A percentile compares a stretch with the other conserved stretches of the same genome.
These are phyloP conservation scores for Cinnamomum chago DNA, from an alignment of 164 flowering plant species.

Conservation along the genomic window DNA sequence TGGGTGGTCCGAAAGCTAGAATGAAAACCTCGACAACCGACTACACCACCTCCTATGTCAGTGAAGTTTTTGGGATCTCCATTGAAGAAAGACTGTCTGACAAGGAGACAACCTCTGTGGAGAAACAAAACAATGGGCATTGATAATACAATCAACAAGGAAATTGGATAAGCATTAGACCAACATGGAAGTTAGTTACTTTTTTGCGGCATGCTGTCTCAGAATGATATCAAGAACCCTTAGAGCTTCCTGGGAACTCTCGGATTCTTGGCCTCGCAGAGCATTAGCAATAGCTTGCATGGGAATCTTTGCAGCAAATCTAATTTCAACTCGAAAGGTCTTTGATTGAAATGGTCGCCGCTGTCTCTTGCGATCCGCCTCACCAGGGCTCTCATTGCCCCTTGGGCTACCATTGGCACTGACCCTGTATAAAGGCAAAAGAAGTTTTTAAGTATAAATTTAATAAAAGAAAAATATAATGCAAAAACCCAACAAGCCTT, in stretches of 20 bases:
- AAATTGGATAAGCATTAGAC: background rate
- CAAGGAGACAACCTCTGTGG: constrained; percentile 89
- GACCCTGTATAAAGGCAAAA: constrained; percentile 9
- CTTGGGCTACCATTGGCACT: constrained; percentile 51
- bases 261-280: constrained; percentile 80
- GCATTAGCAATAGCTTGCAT: constrained; percentile 77
- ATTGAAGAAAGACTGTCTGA: constrained; percentile 82
- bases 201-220: constrained; percentile 89
- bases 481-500: background rate
- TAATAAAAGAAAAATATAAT: background rate
- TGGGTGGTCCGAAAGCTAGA: constrained; percentile 78
- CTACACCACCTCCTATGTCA: constrained; percentile 83
- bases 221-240: constrained; percentile 84
- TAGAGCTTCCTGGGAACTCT: constrained; percentile 79
- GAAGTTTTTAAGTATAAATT: background rate
- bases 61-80: constrained; percentile 57
- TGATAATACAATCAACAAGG: background rate
- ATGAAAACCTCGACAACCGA: constrained; percentile 87
- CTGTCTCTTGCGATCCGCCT: constrained; percentile 55
- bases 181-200: constrained; percentile 39
- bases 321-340: constrained; percentile 68
- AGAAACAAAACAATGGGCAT: background rate
- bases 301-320: constrained; percentile 89
- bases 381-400: constrained; percentile 50
- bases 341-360: constrained; percentile 63